These are phyloP conservation scores for Geosmithia flava DNA, from an alignment of 2,329 filamentous ascomycete species.

Conservation along the genomic window DNA sequence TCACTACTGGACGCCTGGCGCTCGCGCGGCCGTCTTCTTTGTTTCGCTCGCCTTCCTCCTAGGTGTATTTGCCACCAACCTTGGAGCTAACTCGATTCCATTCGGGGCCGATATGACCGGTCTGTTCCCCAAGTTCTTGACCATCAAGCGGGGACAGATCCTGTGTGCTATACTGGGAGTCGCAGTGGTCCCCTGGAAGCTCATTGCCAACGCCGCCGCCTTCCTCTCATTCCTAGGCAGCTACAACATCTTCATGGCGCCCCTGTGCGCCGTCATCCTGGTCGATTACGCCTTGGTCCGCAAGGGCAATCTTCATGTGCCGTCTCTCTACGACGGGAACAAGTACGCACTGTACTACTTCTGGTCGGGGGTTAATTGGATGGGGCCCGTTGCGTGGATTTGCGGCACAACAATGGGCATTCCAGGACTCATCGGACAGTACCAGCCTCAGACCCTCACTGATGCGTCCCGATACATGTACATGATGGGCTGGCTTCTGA, in stretches of 20 bases:
- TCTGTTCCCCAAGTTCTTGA: slow-evolving; percentile 16
- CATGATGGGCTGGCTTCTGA: too few species aligned
- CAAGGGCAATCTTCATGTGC: slow-evolving; percentile 14
- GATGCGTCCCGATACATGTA: too few species aligned
- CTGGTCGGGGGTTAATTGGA: too few species aligned
- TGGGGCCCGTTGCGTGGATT: too few species aligned
- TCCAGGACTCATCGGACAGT: too few species aligned
- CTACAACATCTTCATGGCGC: slow-evolving; percentile 15
- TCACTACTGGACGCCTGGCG: too few species aligned
- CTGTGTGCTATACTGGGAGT: slow-evolving; percentile 17
- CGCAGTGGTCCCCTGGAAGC: slow-evolving; percentile 17
- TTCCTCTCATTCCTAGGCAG: slow-evolving; percentile 13
- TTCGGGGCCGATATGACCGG: slow-evolving; percentile 19
- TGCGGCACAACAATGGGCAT: too few species aligned
- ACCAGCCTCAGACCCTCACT: too few species aligned
- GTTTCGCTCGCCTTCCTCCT: slow-evolving; percentile 9
- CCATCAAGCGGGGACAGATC: slow-evolving; percentile 17
- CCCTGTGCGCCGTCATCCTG: slow-evolving; percentile 16
- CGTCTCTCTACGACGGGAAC: too few species aligned
- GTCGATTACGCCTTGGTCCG: slow-evolving; percentile 20
- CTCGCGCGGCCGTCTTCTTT: too few species aligned
- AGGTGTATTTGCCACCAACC: slow-evolving; percentile 12
- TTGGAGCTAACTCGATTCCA: slow-evolving; percentile 16
- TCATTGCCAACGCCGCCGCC: slow-evolving; percentile 9
- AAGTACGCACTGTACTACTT: too few species aligned